These are phyloP conservation scores for Solanum chacoense DNA, from an alignment of 305 asterid genomes.

Conservation along the genomic window DNA sequence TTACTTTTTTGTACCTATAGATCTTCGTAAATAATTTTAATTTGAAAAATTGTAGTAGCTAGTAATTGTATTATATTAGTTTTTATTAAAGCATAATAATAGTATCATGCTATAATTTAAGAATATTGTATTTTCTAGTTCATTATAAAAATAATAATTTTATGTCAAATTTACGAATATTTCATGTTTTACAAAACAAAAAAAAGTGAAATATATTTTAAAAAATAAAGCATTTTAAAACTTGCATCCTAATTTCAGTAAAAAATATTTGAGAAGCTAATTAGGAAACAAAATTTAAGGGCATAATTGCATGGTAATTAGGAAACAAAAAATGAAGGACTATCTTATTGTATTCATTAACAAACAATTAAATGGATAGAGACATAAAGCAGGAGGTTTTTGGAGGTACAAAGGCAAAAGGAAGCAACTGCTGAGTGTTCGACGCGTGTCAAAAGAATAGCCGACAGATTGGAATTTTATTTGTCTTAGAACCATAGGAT, in stretches of 20 bases:
- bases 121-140: not conserved
- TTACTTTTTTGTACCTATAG: no score
- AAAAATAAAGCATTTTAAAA: no score
- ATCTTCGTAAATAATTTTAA: not conserved
- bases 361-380: conserved; percentile 15
- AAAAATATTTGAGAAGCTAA: not conserved
- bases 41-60: not conserved
- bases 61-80: not conserved
- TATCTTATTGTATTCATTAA: not conserved
- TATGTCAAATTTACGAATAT: not conserved
- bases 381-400: conserved; percentile 63
- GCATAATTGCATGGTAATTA: not conserved
- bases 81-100: not conserved
- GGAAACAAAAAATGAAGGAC: not conserved
- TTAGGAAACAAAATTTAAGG: no score
- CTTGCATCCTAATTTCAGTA: not conserved
- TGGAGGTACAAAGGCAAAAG: conserved; percentile 41
- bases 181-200: not conserved
- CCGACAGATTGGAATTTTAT: conserved; percentile 3
- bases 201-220: not conserved
- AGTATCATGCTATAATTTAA: not conserved
- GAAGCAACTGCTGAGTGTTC: conserved; percentile 27
- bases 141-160: not conserved
- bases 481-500: not conserved
- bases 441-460: conserved; percentile 24